These are phyloP conservation scores for Chlamydomonas schloesseri DNA, from an alignment of 139 green algal genomes.

Conservation along the genomic window DNA sequence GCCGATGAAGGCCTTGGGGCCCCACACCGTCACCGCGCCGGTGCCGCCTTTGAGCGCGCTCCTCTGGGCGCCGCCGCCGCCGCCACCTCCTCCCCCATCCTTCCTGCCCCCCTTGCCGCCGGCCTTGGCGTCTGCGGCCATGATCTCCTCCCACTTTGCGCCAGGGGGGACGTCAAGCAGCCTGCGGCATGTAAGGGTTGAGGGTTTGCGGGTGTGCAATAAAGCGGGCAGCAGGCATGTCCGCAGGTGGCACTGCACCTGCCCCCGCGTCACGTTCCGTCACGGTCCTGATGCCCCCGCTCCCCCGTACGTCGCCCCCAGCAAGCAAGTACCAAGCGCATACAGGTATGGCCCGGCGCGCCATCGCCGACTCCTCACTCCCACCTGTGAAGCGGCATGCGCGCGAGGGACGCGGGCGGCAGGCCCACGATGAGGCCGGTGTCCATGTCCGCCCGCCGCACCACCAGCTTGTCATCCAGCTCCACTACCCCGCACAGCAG, in stretches of 20 bases:
- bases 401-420: not conserved
- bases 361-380: no score
- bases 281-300: no score
- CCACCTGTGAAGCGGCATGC: not conserved
- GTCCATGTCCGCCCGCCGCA: not conserved
- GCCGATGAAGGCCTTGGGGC: not conserved
- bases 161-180: constrained; percentile 16
- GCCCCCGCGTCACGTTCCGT: no score
- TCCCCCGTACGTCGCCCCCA: no score
- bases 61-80: not conserved
- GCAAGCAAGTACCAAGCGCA: no score
- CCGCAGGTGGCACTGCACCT: no score
- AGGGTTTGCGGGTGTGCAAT: no score
- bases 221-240: no score
- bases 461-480: not conserved
- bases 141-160: constrained; percentile 32
- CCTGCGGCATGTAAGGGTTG: not conserved
- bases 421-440: constrained; percentile 17
- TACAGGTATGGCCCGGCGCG: no score
- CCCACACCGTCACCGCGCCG: not conserved
- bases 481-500: constrained; percentile 36
- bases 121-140: not conserved
- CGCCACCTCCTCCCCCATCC: no score
- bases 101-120: not conserved
- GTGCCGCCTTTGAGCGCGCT: not conserved